Evolutionary conservation across 2,329 filamentous ascomycete species (phyloP), one percentile per base, ranked within the genome.

Genomic region (Fusarium globosum): DNA sequence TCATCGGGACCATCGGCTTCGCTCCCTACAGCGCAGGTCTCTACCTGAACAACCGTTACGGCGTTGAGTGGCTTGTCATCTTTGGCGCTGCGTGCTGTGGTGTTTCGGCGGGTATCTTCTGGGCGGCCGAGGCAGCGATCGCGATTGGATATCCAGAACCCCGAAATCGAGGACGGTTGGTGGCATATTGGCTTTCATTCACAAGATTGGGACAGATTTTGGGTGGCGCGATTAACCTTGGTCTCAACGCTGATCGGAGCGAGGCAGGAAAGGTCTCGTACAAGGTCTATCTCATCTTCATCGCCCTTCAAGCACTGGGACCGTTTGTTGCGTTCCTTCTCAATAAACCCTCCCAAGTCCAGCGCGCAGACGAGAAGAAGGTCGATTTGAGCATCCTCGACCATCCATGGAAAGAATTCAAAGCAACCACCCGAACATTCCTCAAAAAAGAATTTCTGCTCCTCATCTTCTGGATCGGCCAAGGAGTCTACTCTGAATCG

Each of bases 171-270:
- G 90, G 89, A 0, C 84, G 85, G 3, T 86, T 89, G 52, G 82
- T 93, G 1, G 91, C 90, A 0, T 89, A 91, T 72, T 93, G 91
- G 91, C 83, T 93, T 21, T 82, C 81, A 1, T 86, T 83, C 84
- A 28, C 90, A 87, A 2, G 90, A 89, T 74, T 90, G 91, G 71
- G 76, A 3, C 73, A 76, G 38, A 74, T 78, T 16, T 79, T 93
- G 1, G 91, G 91, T 3, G 91, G 91, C 11, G 90, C 90, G 1
- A 90, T 93, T 74, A 92, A 91, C 53, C 80, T 93, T 2, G 90
- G 89, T 0, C 80, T 93, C 13, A 93, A 93, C 72, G 84, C 84
- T 0, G 77, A 89, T 55, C 82, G 85, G 0, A 84, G 86, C 61
- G 78, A 86, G 39, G 87, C 87, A 1, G 91, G 91, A 1, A 87